A percentile compares a stretch with the other conserved stretches of the same genome.
These are phyloP conservation scores for Craterostigma plantagineum DNA, from an alignment of 257 asterid genomes.

Conservation along the genomic window DNA sequence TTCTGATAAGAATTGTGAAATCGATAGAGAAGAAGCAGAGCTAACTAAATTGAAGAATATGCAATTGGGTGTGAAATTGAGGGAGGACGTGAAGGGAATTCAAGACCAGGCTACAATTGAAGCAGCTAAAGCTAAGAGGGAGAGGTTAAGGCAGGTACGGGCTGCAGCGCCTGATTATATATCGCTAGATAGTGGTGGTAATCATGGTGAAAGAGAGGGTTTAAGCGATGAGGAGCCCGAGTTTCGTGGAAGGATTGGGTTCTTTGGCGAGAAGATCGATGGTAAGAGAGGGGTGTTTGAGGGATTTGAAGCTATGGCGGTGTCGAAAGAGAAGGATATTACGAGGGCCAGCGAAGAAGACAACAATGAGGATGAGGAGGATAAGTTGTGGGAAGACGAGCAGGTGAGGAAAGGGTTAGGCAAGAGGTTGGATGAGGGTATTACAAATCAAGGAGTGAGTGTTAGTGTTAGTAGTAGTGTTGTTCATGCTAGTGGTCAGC, in stretches of 20 bases:
- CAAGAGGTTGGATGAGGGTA: slow-evolving; percentile 64
- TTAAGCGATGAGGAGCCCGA: slow-evolving; percentile 98
- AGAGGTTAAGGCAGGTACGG: slow-evolving; percentile 65
- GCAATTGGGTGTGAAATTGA: too few relatives aligned
- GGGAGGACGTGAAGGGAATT: slow-evolving; percentile 28
- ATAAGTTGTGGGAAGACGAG: slow-evolving; percentile 93
- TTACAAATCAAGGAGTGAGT: slow-evolving; percentile 27
- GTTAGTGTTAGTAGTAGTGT: slow-evolving; percentile 15
- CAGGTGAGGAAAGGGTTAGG: slow-evolving; percentile 94
- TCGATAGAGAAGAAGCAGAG: too few relatives aligned
- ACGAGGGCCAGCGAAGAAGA: slow-evolving; percentile 11
- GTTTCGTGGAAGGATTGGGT: slow-evolving; percentile 66
- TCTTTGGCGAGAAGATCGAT: slow-evolving; percentile 53
- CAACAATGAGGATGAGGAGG: slow-evolving; percentile 78
- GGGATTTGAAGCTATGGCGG: slow-evolving; percentile 43
- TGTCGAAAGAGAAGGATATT: slow-evolving; percentile 24
- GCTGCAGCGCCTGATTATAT: slow-evolving; percentile 79
- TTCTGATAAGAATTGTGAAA: slow-evolving; percentile 14
- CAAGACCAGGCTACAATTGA: slow-evolving; percentile 65
- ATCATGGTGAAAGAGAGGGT: slow-evolving; percentile 93
- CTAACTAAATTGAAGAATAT: too few relatives aligned
- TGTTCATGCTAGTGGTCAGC: slow-evolving; percentile 21
- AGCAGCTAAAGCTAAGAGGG: slow-evolving; percentile 73
- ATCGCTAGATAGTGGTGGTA: slow-evolving; percentile 82
- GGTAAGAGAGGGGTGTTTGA: slow-evolving; percentile 82